Conservation (phyloP, 345 rosid species). For the Syzygium jambos region DNA sequence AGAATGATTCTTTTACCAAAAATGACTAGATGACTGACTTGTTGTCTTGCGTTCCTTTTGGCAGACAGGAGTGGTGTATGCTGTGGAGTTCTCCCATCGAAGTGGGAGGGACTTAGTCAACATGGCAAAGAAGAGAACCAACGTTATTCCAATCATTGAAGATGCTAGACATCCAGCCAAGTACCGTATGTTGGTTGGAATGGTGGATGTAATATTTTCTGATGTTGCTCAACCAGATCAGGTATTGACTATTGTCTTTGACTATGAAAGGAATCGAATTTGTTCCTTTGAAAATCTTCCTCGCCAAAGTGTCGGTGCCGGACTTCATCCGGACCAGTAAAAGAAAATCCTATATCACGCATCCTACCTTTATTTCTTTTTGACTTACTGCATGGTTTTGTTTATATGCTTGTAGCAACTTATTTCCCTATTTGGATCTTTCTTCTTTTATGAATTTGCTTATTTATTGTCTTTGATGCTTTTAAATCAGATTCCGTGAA, state of each 20-base stretch:
- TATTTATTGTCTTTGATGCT: background rate
- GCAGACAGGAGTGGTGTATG: constrained; percentile 88
- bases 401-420: background rate
- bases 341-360: background rate
- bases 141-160: constrained; percentile 90
- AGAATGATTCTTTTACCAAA: background rate
- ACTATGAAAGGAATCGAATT: background rate
- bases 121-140: constrained; percentile 97
- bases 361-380: background rate
- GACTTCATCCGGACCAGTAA: background rate
- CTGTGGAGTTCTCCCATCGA: constrained; percentile 92
- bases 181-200: constrained; percentile 97
- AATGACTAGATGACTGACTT: background rate
- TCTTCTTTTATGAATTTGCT: background rate
- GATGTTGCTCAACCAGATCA: constrained; percentile 99
- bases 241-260: constrained; percentile 32
- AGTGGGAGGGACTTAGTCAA: constrained; percentile 98
- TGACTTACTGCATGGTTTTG: background rate
- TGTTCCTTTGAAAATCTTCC: background rate
- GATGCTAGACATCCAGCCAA: constrained; percentile 99
- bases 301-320: background rate
- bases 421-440: background rate
- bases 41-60: background rate
- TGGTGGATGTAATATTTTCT: constrained; percentile 98
- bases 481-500: background rate